Percentiles rank a stretch among this genome's conserved stretches.
Evolutionary conservation across 1,139 yeast genomes (phyloP).

Genomic region (Magnusiomyces tetraspermus): DNA sequence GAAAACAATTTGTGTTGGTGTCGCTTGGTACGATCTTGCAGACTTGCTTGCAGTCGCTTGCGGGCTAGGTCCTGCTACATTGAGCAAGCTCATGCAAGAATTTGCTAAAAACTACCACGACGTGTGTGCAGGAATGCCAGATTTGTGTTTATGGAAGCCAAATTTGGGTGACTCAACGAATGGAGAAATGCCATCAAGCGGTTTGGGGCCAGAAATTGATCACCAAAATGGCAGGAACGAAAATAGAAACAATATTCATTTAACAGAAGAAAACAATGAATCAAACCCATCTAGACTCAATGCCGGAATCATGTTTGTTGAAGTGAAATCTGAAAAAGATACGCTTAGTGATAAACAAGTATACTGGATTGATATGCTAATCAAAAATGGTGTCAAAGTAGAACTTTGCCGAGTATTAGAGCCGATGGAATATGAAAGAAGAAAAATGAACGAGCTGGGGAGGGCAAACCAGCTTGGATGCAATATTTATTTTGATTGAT

Average conservation of each 20-base stretch:
- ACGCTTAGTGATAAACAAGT: conserved; percentile 33
- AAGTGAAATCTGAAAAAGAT: conserved; percentile 34
- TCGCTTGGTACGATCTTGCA: conserved; percentile 28
- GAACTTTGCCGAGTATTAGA: conserved; percentile 30
- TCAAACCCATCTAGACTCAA: no score
- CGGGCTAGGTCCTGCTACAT: conserved; percentile 24
- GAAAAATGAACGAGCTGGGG: background rate
- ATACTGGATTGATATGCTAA: conserved; percentile 32
- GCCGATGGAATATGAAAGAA: conserved; percentile 10
- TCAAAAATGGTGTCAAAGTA: conserved; percentile 26
- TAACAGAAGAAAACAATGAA: conserved; percentile 2
- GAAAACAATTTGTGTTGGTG: conserved; percentile 25
- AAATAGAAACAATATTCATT: background rate
- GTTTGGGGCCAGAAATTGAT: no score
- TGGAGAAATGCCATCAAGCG: no score
- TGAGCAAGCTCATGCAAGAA: conserved; percentile 23
- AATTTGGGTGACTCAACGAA: background rate
- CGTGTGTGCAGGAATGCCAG: conserved; percentile 33
- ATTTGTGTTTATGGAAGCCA: conserved; percentile 22
- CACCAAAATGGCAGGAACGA: no score
- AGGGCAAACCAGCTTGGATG: no score
- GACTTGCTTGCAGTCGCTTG: conserved; percentile 24
- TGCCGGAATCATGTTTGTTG: conserved; percentile 7
- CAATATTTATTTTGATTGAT: no score
- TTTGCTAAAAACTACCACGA: conserved; percentile 27